Evolutionary conservation across 768 basidiomycete species (phyloP).

Genomic region (Fibroporia radiculosa): DNA sequence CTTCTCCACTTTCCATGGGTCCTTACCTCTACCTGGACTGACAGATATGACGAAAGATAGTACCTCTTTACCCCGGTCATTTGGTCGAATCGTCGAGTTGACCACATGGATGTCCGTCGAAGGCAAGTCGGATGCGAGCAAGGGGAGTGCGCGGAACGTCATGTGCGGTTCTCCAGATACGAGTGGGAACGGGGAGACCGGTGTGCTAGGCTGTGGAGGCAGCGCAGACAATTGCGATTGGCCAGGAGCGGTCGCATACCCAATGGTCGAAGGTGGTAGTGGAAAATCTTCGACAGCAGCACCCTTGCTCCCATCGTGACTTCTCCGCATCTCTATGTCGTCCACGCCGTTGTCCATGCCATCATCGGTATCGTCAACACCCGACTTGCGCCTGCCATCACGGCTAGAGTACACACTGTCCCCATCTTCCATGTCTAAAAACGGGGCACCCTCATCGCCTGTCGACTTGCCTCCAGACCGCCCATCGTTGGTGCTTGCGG

Average conservation of each 20-base stretch:
- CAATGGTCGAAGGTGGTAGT: constrained; percentile 23
- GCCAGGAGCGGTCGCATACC: constrained; percentile 10
- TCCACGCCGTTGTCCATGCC: constrained; percentile 11
- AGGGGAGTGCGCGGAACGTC: constrained; percentile 65
- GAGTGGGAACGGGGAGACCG: constrained; percentile 19
- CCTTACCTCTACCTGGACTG: constrained; percentile 62
- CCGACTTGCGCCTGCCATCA: constrained; percentile 5
- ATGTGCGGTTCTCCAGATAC: constrained; percentile 21
- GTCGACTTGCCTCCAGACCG: neutral
- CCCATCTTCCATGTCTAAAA: constrained; percentile 58
- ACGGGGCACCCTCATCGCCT: constrained; percentile 39
- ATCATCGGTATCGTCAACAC: constrained; percentile 13
- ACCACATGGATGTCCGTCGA: constrained; percentile 64
- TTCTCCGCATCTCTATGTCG: neutral
- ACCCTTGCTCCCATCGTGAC: constrained; percentile 22
- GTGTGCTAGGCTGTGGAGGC: constrained; percentile 18
- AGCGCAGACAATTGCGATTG: constrained; percentile 12
- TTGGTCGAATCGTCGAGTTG: constrained; percentile 78
- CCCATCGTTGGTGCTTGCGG: neutral
- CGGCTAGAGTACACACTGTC: constrained; percentile 30
- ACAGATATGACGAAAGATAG: constrained; percentile 81
- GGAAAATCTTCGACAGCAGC: constrained; percentile 47
- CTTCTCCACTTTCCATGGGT: constrained; percentile 83
- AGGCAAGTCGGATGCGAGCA: constrained; percentile 65
- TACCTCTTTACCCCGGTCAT: constrained; percentile 88